Evolutionary conservation across 1,284 basidiomycete genomes (phyloP).

Genomic region (Irpex lacteus): DNA sequence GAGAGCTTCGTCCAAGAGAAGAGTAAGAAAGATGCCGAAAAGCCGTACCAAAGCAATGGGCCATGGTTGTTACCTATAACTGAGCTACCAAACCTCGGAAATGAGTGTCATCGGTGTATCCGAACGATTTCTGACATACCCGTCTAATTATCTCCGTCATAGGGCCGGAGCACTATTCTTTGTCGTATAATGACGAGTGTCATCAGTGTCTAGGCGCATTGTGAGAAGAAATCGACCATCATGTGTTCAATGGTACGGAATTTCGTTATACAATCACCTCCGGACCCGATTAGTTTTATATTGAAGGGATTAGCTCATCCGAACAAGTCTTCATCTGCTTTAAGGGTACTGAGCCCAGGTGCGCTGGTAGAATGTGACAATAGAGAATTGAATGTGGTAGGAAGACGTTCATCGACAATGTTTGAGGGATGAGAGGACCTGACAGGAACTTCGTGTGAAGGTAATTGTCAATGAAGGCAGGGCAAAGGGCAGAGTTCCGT

Average conservation of each 20-base stretch:
- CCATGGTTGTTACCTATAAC: background rate
- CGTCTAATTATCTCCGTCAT: background rate
- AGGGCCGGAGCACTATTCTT: background rate
- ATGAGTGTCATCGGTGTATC: background rate
- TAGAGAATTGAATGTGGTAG: background rate
- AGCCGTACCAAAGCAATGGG: background rate
- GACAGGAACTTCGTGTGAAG: background rate
- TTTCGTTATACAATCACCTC: background rate
- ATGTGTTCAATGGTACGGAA: background rate
- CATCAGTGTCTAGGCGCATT: background rate
- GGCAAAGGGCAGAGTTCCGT: constrained; percentile 1
- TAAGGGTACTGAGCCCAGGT: background rate
- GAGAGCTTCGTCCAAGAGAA: background rate
- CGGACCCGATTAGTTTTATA: background rate
- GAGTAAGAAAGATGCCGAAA: background rate
- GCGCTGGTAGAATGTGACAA: background rate
- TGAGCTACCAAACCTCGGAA: background rate
- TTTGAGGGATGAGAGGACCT: background rate
- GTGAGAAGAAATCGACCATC: background rate
- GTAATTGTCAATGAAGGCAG: background rate
- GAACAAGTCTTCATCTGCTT: background rate
- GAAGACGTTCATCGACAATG: background rate
- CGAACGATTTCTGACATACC: background rate
- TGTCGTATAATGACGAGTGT: background rate
- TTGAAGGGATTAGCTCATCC: background rate